Evolutionary conservation across 2,329 filamentous ascomycete species (phyloP).

Genomic region (Stagonosporopsis cucurbitacearum): DNA sequence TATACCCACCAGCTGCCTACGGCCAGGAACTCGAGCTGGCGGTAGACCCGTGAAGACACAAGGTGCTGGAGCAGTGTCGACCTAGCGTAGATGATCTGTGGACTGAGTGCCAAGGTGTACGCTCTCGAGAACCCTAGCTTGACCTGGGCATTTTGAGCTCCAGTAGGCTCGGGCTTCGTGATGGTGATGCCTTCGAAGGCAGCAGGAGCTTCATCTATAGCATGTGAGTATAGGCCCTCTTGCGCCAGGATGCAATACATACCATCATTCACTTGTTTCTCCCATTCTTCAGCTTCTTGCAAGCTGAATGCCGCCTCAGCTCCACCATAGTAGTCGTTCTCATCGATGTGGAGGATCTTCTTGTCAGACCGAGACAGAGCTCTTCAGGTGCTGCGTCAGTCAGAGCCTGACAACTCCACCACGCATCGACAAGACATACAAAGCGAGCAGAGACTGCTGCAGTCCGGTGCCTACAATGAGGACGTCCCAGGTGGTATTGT

Average conservation of each 20-base stretch:
- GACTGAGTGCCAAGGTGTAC: slow-evolving; percentile 84
- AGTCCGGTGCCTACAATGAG: slow-evolving; percentile 61
- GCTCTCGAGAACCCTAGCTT: slow-evolving; percentile 70
- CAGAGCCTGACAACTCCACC: slow-evolving; percentile 59
- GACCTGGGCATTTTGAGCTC: slow-evolving; percentile 28
- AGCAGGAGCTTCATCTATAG: slow-evolving; percentile 24
- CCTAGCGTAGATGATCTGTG: slow-evolving; percentile 84
- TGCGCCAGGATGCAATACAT: background rate
- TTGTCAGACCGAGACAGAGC: slow-evolving; percentile 90
- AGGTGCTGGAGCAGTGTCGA: slow-evolving; percentile 79
- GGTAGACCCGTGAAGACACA: slow-evolving; percentile 87
- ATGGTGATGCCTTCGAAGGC: slow-evolving; percentile 45
- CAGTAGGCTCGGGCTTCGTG: slow-evolving; percentile 31
- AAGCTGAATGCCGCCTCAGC: slow-evolving; percentile 84
- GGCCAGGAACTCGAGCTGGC: slow-evolving; percentile 90
- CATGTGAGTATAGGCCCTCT: slow-evolving; percentile 14
- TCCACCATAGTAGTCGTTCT: slow-evolving; percentile 87
- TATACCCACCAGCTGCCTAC: slow-evolving; percentile 92
- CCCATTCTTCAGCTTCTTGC: slow-evolving; percentile 81
- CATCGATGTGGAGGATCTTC: slow-evolving; percentile 88
- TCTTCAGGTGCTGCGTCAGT: slow-evolving; percentile 77
- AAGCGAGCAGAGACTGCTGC: slow-evolving; percentile 60
- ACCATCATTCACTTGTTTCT: slow-evolving; percentile 53
- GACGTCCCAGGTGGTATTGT: slow-evolving; percentile 60
- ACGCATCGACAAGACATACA: slow-evolving; percentile 51